A percentile compares a stretch with the other conserved stretches of the same genome.
Conservation (phyloP, 192 early-diverging fungal species). For the Backusella luteola region DNA sequence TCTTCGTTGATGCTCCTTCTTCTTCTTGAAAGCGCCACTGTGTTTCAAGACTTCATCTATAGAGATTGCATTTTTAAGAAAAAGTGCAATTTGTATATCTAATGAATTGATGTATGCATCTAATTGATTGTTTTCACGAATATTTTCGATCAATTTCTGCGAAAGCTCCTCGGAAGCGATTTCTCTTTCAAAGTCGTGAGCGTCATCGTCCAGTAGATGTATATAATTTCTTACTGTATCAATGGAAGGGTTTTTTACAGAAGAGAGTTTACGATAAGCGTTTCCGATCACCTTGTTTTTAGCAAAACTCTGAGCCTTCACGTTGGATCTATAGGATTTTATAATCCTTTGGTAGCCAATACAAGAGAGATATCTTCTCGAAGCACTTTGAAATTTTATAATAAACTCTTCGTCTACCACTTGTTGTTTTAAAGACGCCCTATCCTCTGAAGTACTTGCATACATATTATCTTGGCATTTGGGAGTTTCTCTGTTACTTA, state of each 20-base stretch:
- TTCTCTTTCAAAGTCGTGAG: conserved; percentile 94
- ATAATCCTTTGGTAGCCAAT: conserved; percentile 41
- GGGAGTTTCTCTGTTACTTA: background rate
- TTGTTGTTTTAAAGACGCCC: background rate
- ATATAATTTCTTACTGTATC: conserved; percentile 86
- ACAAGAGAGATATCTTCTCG: background rate
- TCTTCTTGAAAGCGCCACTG: conserved; percentile 35
- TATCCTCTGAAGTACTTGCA: background rate
- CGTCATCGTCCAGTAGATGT: conserved; percentile 85
- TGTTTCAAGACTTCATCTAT: conserved; percentile 86
- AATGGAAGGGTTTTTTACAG: conserved; percentile 74
- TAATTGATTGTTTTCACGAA: conserved; percentile 84
- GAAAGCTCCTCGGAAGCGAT: conserved; percentile 74
- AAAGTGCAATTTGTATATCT: conserved; percentile 94
- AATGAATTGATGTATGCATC: conserved; percentile 82
- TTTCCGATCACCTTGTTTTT: conserved; percentile 18
- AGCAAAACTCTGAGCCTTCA: conserved; percentile 66
- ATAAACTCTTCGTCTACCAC: conserved; percentile 50
- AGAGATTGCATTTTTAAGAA: conserved; percentile 95
- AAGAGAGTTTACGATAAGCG: conserved; percentile 26
- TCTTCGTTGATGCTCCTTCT: conserved; percentile 43
- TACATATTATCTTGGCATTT: background rate
- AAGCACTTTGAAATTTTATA: conserved; percentile 9
- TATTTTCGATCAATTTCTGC: conserved; percentile 81
- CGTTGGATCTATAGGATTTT: conserved; percentile 61